phyloP scores from a whole-genome alignment of 2,329 filamentous ascomycete species.

The Aspergillus oerlinghausenensis region DNA sequence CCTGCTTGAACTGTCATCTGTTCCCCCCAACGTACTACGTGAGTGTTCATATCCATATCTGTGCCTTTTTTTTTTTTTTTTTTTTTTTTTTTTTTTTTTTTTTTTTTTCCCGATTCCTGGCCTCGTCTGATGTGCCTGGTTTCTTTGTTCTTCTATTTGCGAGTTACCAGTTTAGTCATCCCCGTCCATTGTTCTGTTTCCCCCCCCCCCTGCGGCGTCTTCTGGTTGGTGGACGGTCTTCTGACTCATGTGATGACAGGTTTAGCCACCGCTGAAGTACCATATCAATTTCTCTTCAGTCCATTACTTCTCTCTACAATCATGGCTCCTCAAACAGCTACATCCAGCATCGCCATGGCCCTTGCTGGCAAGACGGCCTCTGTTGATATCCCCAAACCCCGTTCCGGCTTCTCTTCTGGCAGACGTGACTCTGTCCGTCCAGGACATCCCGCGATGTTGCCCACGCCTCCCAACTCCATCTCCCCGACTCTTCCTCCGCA shows the following conservation, averaged over 20 bases:
- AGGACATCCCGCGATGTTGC: conserved; percentile 51
- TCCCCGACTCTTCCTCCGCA: conserved; percentile 82
- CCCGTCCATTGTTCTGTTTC: conserved; percentile 2
- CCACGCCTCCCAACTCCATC: conserved; percentile 92
- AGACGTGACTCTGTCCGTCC: conserved; percentile 29
- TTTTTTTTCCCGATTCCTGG: background rate
- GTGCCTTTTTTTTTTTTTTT: background rate
- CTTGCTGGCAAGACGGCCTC: conserved; percentile 48
- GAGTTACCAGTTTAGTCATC: conserved; percentile 7
- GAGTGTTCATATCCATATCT: background rate
- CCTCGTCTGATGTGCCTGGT: too few relatives aligned
- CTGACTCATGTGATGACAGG: conserved; percentile 20
- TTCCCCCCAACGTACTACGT: background rate
- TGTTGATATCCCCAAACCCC: conserved; percentile 46
- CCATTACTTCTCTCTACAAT: conserved; percentile 18
- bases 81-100: background rate
- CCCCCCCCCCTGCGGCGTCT: background rate
- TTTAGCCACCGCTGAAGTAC: conserved; percentile 15
- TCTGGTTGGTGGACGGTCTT: conserved; percentile 11
- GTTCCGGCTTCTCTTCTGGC: conserved; percentile 26
- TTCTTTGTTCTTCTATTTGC: background rate
- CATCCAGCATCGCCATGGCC: conserved; percentile 47
- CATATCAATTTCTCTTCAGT: conserved; percentile 3
- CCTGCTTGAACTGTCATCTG: background rate
- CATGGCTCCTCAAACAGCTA: conserved; percentile 41